Evolutionary conservation across 2,329 filamentous ascomycete species (phyloP), one percentile per base, ranked within the genome.

Genomic region (Penicillium nordicum): DNA sequence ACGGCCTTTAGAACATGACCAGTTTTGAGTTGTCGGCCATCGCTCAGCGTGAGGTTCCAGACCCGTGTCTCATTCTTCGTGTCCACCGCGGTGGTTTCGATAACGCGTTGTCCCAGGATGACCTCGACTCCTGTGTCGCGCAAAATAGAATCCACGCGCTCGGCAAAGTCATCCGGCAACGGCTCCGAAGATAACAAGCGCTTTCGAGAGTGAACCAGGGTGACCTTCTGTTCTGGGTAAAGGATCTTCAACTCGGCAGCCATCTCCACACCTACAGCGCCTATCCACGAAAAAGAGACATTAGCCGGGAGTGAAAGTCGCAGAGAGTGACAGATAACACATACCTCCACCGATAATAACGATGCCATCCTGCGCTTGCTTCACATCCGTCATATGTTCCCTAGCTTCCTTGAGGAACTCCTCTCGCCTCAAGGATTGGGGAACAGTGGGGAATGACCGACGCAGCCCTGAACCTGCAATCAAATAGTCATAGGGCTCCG

Each of bases 191-290:
- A 91, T 8, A 93, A 79, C 1, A 93, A 81, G 65, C 83, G 83
- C 27, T 82, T 78, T 21, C 88, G 80, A 4, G 89, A 92, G 70
- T 93, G 90, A 5, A 90, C 83, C 1, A 94, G 81, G 1, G 84
- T 89, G n/a, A 93, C 86, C 40, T 82, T 81, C 52, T 84, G 76
- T 11, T 81, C 66, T 0, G 90, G 88, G 58, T 87, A 80, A 25
- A 85, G 76, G 44, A 83, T 71, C 73, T 92, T 92, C 52, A 92
- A 77, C 74, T 94, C 89, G 1, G 88, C 85, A 0, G 90, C 88
- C 81, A 93, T 91, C 70, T 93, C 89, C 53, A 92, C 86, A 9
- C 90, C 90, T 1, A 92, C 89, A 7, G 89, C 90, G 48, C 88
- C 81, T 83, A 55, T 43, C 34, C 10, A 46, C 8, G 34, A 18